phyloP scores from a whole-genome alignment of 805 yeast species.

The Candida boidinii region DNA sequence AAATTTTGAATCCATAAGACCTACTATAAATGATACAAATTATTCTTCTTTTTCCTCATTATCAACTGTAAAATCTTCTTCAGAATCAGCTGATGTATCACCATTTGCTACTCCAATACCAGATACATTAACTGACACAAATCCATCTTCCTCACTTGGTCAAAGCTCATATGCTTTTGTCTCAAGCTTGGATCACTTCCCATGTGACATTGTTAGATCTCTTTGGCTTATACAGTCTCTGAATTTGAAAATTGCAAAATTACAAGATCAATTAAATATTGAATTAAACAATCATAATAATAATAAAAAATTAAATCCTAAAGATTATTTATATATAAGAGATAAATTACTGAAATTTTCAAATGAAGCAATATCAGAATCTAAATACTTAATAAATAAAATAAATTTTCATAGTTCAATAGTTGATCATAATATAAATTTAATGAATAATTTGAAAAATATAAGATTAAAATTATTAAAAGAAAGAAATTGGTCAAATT shows the following conservation, averaged over 20 bases:
- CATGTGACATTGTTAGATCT: constrained; percentile 28
- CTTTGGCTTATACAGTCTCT: constrained; percentile 28
- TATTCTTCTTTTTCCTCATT: no score
- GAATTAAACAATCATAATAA: neutral
- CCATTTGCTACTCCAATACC: no score
- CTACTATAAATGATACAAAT: no score
- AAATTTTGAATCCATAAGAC: no score
- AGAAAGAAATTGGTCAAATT: constrained; percentile 16
- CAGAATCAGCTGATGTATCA: no score
- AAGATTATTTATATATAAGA: neutral
- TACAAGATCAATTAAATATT: constrained; percentile 6
- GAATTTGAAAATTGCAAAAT: constrained; percentile 14
- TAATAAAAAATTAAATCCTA: neutral
- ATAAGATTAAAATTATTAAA: constrained; percentile 7
- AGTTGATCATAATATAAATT: constrained; percentile 15
- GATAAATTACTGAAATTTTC: constrained; percentile 3
- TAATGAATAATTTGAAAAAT: constrained; percentile 14
- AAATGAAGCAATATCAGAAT: constrained; percentile 17
- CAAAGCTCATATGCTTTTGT: constrained; percentile 25
- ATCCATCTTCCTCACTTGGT: no score
- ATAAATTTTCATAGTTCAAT: constrained; percentile 15
- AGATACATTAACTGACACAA: no score
- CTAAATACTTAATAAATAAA: constrained; percentile 12
- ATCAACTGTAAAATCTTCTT: no score
- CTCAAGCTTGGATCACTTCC: constrained; percentile 28